These are phyloP conservation scores for Phaeosphaeria sp. DNA, from an alignment of 2,329 filamentous ascomycete genomes.

Conservation along the genomic window DNA sequence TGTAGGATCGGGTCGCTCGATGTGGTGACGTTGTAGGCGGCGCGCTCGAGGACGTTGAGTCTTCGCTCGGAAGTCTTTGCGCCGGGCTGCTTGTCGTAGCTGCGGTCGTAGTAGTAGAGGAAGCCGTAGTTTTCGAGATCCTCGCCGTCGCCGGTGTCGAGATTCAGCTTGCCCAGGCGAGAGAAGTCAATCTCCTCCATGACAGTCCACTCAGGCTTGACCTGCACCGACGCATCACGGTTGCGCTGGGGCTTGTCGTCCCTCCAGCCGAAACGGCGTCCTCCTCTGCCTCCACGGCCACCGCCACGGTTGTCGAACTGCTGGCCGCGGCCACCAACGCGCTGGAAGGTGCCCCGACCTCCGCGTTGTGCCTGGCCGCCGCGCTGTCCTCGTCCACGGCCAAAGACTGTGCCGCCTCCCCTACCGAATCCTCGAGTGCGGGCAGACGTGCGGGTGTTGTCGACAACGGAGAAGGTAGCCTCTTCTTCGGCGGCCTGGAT, in stretches of 20 bases:
- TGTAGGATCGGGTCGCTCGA: slow-evolving; percentile 96
- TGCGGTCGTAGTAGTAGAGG: slow-evolving; percentile 97
- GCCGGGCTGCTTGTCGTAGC: slow-evolving; percentile 91
- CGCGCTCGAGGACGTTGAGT: slow-evolving; percentile 87
- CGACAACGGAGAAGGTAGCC: slow-evolving; percentile 96
- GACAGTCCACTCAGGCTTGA: slow-evolving; percentile 94
- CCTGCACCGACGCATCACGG: slow-evolving; percentile 93
- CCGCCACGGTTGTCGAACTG: slow-evolving; percentile 74
- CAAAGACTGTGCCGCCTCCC: slow-evolving; percentile 87
- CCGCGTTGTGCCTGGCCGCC: slow-evolving; percentile 77
- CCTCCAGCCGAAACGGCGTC: slow-evolving; percentile 95
- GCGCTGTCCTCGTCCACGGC: slow-evolving; percentile 75
- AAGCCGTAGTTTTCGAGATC: slow-evolving; percentile 96
- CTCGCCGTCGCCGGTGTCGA: slow-evolving; percentile 93
- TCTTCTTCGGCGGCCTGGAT: slow-evolving; percentile 94
- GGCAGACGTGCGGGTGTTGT: slow-evolving; percentile 85
- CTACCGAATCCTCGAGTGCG: slow-evolving; percentile 83
- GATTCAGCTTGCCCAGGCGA: slow-evolving; percentile 91
- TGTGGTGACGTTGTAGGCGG: slow-evolving; percentile 97
- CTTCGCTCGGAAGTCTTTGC: slow-evolving; percentile 84
- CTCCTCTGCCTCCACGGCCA: slow-evolving; percentile 73
- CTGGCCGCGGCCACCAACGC: slow-evolving; percentile 70
- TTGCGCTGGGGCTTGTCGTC: slow-evolving; percentile 98
- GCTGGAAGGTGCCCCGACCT: slow-evolving; percentile 74
- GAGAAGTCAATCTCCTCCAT: slow-evolving; percentile 99